Conservation (phyloP, 176 grass and related monocot genomes). For the Otatea glauca region DNA sequence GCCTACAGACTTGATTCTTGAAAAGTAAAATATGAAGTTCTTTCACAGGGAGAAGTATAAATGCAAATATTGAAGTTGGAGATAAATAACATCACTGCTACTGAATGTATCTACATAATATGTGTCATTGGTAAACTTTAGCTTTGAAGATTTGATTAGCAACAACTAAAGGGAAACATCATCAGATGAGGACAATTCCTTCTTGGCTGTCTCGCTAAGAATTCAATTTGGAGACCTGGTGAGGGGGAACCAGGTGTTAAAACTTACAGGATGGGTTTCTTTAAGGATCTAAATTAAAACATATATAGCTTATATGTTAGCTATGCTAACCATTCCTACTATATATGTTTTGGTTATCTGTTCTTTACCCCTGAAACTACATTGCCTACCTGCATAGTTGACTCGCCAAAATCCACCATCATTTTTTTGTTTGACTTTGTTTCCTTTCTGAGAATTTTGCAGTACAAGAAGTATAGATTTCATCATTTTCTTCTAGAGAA, state of each 20-base stretch:
- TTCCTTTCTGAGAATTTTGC: too few species aligned
- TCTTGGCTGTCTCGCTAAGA: background rate
- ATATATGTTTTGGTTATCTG: too few species aligned
- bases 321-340: too few species aligned
- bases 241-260: background rate
- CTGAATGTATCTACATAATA: background rate
- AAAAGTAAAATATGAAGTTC: background rate
- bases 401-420: too few species aligned
- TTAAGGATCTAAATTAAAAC: too few species aligned
- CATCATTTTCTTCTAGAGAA: too few species aligned
- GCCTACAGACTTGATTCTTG: background rate
- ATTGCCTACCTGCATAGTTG: too few species aligned
- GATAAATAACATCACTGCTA: background rate
- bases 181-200: background rate
- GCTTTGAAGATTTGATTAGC: background rate
- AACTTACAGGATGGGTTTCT: too few species aligned
- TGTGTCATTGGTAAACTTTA: background rate
- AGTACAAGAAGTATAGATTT: too few species aligned
- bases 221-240: background rate
- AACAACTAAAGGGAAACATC: background rate
- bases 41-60: background rate
- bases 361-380: too few species aligned
- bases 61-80: background rate
- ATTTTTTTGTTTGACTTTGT: too few species aligned
- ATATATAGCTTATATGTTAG: too few species aligned